Conservation (phyloP, 441 rosid genomes). For the Erodium trifolium region DNA sequence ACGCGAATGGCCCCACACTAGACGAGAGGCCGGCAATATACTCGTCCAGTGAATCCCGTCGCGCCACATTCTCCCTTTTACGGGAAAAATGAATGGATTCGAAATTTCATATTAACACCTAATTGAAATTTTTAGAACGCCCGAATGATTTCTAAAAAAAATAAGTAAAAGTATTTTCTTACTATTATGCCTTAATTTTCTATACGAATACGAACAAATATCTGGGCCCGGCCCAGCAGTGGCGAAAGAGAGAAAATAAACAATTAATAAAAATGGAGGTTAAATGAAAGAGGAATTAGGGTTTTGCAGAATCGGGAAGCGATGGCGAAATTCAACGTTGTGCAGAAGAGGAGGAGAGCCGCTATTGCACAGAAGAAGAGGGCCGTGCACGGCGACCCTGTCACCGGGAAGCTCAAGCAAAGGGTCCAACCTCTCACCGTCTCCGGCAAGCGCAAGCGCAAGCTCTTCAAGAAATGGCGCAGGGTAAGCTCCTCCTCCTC, state of each 20-base stretch:
- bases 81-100: no score
- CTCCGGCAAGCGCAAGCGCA: conserved; percentile 6
- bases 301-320: not conserved
- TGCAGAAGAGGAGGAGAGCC: conserved; percentile 4
- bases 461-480: conserved; percentile 3
- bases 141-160: no score
- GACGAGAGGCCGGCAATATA: no score
- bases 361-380: not conserved
- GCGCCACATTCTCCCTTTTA: no score
- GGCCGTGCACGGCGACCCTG: not conserved
- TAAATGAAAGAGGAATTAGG: not conserved
- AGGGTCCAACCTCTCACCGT: not conserved
- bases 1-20: no score
- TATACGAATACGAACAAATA: no score
- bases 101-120: no score
- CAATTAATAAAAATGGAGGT: not conserved
- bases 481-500: not conserved
- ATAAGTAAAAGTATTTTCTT: no score
- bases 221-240: not conserved
- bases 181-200: no score
- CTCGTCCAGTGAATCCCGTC: no score
- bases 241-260: not conserved
- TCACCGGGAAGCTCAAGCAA: not conserved
- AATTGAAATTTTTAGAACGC: no score
- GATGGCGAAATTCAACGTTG: not conserved